Evolutionary conservation across 768 basidiomycete species (phyloP).

Genomic region (Daedaleopsis sinensis): DNA sequence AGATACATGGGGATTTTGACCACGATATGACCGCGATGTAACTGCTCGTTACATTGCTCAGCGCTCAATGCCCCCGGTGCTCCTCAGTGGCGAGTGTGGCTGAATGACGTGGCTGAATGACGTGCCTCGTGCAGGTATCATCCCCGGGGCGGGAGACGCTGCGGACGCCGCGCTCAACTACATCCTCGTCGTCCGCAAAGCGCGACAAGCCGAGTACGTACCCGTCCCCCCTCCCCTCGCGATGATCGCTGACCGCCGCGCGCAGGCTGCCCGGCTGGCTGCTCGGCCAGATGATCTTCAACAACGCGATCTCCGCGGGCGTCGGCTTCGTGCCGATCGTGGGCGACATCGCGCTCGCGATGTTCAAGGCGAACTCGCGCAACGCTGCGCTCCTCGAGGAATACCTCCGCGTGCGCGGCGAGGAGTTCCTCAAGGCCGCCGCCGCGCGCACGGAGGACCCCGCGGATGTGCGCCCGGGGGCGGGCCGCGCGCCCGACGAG

Average conservation of each 20-base stretch:
- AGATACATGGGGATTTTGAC: no score
- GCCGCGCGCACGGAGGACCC: slow-evolving; percentile 40
- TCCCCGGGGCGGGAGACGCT: slow-evolving; percentile 73
- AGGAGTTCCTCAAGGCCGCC: slow-evolving; percentile 62
- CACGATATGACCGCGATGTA: no score
- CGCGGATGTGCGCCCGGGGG: slow-evolving; percentile 57
- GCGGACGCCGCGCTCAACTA: slow-evolving; percentile 71
- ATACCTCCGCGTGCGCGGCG: slow-evolving; percentile 76
- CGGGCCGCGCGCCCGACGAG: slow-evolving; percentile 47
- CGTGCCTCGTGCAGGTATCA: slow-evolving; percentile 44
- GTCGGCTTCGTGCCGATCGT: slow-evolving; percentile 71
- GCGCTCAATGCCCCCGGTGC: no score
- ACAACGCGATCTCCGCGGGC: slow-evolving; percentile 69
- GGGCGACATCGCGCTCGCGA: slow-evolving; percentile 77
- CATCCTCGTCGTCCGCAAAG: slow-evolving; percentile 73
- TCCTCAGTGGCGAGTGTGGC: no score
- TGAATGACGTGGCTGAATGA: neutral
- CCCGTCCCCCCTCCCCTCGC: neutral
- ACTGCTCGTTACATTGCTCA: no score
- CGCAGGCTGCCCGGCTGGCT: slow-evolving; percentile 62
- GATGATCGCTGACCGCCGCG: neutral
- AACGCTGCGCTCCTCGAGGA: slow-evolving; percentile 89
- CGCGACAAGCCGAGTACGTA: slow-evolving; percentile 68
- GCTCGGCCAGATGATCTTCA: slow-evolving; percentile 69
- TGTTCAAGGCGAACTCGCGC: slow-evolving; percentile 86